Evolutionary conservation across 768 basidiomycete species (phyloP).

Genomic region (Paxillus rubicundulus): DNA sequence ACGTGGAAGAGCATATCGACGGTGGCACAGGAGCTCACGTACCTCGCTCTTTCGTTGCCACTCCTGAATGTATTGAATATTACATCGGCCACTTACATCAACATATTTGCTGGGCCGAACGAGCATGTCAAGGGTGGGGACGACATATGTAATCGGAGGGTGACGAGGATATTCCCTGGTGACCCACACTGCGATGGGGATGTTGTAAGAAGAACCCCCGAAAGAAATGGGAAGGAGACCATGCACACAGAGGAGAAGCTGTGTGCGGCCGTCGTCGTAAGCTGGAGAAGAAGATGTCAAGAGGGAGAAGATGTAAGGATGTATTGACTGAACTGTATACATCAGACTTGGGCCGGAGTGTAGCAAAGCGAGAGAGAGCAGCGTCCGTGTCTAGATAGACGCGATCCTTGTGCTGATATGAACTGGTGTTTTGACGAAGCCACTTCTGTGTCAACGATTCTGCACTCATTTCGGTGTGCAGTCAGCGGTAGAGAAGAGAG

Average conservation of each 20-base stretch:
- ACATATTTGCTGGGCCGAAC: slow-evolving; percentile 73
- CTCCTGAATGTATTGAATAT: slow-evolving; percentile 62
- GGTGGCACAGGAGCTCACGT: slow-evolving; percentile 21
- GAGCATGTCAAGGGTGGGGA: slow-evolving; percentile 88
- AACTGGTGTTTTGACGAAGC: slow-evolving; percentile 61
- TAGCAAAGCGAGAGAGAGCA: slow-evolving; percentile 48
- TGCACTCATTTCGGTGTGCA: slow-evolving; percentile 25
- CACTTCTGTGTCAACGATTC: slow-evolving; percentile 48
- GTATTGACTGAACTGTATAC: slow-evolving; percentile 57
- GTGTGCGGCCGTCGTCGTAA: slow-evolving; percentile 92
- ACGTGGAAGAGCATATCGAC: slow-evolving; percentile 11
- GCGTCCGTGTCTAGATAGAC: slow-evolving; percentile 64
- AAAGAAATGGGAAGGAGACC: slow-evolving; percentile 88
- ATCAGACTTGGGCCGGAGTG: slow-evolving; percentile 77
- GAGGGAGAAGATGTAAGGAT: slow-evolving; percentile 11
- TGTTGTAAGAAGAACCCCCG: slow-evolving; percentile 79
- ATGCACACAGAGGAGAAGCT: slow-evolving; percentile 86
- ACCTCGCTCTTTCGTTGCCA: slow-evolving; percentile 90
- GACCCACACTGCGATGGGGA: slow-evolving; percentile 89
- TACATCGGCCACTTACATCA: slow-evolving; percentile 77
- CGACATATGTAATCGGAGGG: slow-evolving; percentile 87
- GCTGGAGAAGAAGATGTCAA: slow-evolving; percentile 43
- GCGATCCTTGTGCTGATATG: slow-evolving; percentile 54
- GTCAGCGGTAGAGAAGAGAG: not conserved
- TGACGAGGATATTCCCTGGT: slow-evolving; percentile 77